Percentiles rank a stretch among this genome's conserved stretches.
phyloP scores from a whole-genome alignment of 768 basidiomycete species.

The Sarcomyxa edulis region DNA sequence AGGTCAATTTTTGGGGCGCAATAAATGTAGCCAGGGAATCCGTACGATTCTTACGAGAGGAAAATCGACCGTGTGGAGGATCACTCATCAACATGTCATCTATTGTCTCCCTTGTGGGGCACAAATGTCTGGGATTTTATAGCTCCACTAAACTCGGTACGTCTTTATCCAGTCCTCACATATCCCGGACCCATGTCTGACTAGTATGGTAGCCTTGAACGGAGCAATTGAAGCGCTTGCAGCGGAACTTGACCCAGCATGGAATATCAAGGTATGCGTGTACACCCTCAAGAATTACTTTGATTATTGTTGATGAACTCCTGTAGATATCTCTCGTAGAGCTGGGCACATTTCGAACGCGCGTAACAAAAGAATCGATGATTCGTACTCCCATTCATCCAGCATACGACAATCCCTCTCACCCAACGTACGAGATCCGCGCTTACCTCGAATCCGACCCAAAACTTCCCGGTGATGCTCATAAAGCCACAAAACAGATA shows the following conservation, averaged over 20 bases:
- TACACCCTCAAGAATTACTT: no score
- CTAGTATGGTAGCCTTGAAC: constrained; percentile 17
- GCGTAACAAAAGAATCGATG: not conserved
- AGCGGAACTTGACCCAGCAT: constrained; percentile 30
- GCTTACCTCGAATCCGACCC: not conserved
- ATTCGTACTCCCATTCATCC: not conserved
- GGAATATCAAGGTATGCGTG: constrained; percentile 35
- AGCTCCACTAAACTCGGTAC: not conserved
- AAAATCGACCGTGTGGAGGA: constrained; percentile 26
- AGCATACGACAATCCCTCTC: constrained; percentile 1
- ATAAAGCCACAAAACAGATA: not conserved
- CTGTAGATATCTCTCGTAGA: not conserved
- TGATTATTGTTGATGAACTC: no score
- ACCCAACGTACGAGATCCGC: not conserved
- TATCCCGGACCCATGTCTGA: not conserved
- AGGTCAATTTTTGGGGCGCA: constrained; percentile 32
- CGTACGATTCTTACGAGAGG: constrained; percentile 28
- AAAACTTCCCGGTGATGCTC: not conserved
- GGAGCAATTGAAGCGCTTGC: constrained; percentile 27
- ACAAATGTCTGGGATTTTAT: not conserved
- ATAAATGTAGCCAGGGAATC: constrained; percentile 25
- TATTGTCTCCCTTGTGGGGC: constrained; percentile 3
- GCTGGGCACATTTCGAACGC: not conserved
- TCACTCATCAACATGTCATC: constrained; percentile 24
- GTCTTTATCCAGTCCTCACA: no score